These are phyloP conservation scores for Tulasnella sp. DNA, from an alignment of 768 basidiomycete genomes.

Conservation along the genomic window DNA sequence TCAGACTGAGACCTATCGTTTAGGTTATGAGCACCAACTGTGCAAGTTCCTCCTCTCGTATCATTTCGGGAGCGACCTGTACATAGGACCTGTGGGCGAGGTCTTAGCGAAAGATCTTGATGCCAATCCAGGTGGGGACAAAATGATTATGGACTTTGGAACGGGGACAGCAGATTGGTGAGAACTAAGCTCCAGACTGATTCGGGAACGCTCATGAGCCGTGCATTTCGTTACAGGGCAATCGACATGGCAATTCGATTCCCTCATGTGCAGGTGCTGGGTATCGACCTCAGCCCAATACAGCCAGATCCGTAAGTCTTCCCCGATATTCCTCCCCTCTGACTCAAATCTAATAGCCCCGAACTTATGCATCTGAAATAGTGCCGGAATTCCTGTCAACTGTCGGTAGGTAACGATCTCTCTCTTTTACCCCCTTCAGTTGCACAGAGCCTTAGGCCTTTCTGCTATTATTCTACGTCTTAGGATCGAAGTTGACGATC, in stretches of 20 bases:
- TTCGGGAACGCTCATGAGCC: background rate
- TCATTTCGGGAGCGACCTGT: background rate
- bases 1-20: too few species aligned
- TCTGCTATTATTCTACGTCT: background rate
- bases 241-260: slow-evolving; percentile 10
- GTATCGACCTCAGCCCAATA: slow-evolving; percentile 9
- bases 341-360: background rate
- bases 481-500: slow-evolving; percentile 12
- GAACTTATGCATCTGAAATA: background rate
- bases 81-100: background rate
- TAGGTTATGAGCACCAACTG: slow-evolving; percentile 8
- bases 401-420: background rate
- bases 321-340: background rate
- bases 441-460: background rate
- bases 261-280: slow-evolving; percentile 4
- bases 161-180: slow-evolving; percentile 10
- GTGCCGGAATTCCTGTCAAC: background rate
- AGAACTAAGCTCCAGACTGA: background rate
- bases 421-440: background rate
- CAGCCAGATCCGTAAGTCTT: slow-evolving; percentile 5
- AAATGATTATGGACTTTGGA: slow-evolving; percentile 12
- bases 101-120: background rate
- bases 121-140: background rate
- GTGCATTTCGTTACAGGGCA: background rate
- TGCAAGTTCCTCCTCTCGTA: slow-evolving; percentile 5